Base-by-base conservation (phyloP, 305 asterid genomes). In the Ilex paraguariensis region DNA sequence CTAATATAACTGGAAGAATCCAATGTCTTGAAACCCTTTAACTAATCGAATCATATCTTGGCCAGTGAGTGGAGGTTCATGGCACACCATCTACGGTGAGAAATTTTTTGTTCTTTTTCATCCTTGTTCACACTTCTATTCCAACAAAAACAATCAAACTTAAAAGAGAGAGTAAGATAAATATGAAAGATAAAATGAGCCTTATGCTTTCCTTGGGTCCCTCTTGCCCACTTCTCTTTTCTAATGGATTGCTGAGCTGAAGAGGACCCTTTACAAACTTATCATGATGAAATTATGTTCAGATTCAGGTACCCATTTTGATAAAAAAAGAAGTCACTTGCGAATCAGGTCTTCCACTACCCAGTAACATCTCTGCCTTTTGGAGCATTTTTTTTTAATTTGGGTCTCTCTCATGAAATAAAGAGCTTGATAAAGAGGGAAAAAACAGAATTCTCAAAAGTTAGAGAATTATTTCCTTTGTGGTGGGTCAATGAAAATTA, bases 291-390 rank as follows among this genome's bases (percentile, higher is more conserved):
- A 65, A 54, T 72, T 64, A 63, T 68, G 63, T 33, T 70, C 67
- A 70, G 86, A 79, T 77, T 81, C 82, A 70, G 77, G 67, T 69
- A 77, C 83, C 85, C 83, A 79, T 79, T 79, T 77, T 81, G 79
- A 77, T 73, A 75, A 78, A 74, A 73, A 73, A 67, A 54, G 36
- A 48, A 61, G 68, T 50, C 64, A 67, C 69, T 61, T 31, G 42
- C 63, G 75, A 85, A 80, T 82, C 81, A 80, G 81, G 58, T 68
- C 65, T 68, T 74, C 62, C 66, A 64, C 61, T 14, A 14, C 33
- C 32, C 28, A 21, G 28, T 53, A 13, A 33, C 57, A 72, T 55
- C 69, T 49, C 39, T 60, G 2, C 54, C 62, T 58, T 64, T 68
- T 60, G 32, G 8, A 50, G 39, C 65, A 62, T 48, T 64, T 64